phyloP scores from a whole-genome alignment of 2,329 filamentous ascomycete species.

The Sporothrix curviconia region DNA sequence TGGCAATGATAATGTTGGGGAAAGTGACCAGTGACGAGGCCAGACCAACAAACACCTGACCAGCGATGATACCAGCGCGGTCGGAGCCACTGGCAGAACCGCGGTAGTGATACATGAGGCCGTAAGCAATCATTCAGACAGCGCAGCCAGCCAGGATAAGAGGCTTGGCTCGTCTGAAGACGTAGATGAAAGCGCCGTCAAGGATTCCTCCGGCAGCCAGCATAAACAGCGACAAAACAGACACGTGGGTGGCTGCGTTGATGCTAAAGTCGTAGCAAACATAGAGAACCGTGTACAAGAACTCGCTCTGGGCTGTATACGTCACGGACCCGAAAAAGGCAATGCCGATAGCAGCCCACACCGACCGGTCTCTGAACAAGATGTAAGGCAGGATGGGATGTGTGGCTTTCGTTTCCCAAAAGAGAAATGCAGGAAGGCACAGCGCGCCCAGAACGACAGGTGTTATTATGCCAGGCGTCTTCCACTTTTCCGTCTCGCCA shows the following conservation, averaged over 20 bases:
- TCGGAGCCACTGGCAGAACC: slow-evolving; percentile 38
- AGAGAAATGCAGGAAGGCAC: background rate
- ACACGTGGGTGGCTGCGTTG: background rate
- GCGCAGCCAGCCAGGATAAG: too few relatives aligned
- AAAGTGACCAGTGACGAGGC: slow-evolving; percentile 57
- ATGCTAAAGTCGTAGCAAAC: background rate
- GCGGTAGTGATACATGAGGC: slow-evolving; percentile 58
- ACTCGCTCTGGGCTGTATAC: background rate
- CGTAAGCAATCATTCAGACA: too few relatives aligned
- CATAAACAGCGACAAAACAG: too few relatives aligned
- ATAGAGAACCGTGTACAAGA: background rate
- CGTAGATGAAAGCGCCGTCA: too few relatives aligned
- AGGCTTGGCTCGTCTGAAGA: too few relatives aligned
- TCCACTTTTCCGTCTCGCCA: slow-evolving; percentile 27
- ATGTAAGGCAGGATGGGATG: background rate
- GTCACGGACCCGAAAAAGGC: background rate
- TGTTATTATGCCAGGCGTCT: background rate
- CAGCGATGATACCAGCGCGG: slow-evolving; percentile 53
- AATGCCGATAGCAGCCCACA: background rate
- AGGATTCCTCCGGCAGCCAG: too few relatives aligned
- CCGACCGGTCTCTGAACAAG: background rate
- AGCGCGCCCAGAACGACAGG: background rate
- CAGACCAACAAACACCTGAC: slow-evolving; percentile 55
- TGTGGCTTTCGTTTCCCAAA: background rate
- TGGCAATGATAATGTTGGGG: slow-evolving; percentile 39